These are phyloP conservation scores for Talaromyces wortmannii DNA, from an alignment of 495 filamentous ascomycete genomes.

Conservation along the genomic window DNA sequence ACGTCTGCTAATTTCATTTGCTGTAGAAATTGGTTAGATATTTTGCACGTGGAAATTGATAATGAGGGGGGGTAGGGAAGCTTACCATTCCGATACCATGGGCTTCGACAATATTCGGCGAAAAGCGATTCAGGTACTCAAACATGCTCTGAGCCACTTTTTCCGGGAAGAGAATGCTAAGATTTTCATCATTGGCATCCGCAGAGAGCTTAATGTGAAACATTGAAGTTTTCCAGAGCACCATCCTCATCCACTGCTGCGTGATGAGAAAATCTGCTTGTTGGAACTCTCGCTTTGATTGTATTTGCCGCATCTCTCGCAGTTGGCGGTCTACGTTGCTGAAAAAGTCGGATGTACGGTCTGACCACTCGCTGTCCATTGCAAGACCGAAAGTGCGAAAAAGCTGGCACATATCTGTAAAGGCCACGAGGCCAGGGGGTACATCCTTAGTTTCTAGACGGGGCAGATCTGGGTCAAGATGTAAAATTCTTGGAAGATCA, in stretches of 20 bases:
- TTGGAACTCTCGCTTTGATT: conserved; percentile 16
- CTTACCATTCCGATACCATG: conserved; percentile 29
- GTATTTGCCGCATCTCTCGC: not conserved
- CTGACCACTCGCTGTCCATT: conserved; percentile 1
- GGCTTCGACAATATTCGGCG: conserved; percentile 22
- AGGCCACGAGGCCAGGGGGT: conserved; percentile 1
- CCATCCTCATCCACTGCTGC: conserved; percentile 40
- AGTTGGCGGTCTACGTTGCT: not conserved
- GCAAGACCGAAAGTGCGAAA: conserved; percentile 1
- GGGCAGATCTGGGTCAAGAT: conserved; percentile 1
- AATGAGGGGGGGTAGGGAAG: not conserved
- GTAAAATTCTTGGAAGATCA: conserved; percentile 1
- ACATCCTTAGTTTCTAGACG: conserved; percentile 2
- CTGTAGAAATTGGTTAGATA: conserved; percentile 8
- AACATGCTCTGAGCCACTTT: conserved; percentile 35
- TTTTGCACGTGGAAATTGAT: not conserved
- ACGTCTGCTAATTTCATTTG: conserved; percentile 42
- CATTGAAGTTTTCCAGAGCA: conserved; percentile 31
- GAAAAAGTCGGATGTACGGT: not conserved
- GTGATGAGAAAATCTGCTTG: conserved; percentile 40
- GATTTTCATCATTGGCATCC: conserved; percentile 6
- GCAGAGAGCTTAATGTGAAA: conserved; percentile 5
- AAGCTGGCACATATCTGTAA: conserved; percentile 5
- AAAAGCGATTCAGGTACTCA: conserved; percentile 1
- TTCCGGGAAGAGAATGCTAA: conserved; percentile 20